These are phyloP conservation scores for Avena atlantica DNA, from an alignment of 176 grass and related monocot genomes.

Conservation along the genomic window DNA sequence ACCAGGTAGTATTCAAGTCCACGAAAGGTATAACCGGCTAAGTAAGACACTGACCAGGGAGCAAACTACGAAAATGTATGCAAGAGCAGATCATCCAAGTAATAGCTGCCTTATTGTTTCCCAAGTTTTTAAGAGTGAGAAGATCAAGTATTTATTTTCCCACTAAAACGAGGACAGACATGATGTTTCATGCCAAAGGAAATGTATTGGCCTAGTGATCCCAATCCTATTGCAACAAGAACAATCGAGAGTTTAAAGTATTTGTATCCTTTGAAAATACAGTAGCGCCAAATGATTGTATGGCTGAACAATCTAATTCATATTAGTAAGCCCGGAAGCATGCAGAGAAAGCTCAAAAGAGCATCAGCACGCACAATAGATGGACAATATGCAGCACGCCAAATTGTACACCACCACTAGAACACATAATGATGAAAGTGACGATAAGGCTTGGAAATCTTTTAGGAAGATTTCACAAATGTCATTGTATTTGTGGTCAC, in stretches of 20 bases:
- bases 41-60: not conserved
- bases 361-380: not conserved
- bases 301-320: not conserved
- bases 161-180: not conserved
- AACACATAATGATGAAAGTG: not conserved
- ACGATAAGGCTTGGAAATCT: not conserved
- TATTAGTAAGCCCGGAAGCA: not conserved
- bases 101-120: not conserved
- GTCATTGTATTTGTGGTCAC: not conserved
- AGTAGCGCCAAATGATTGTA: not conserved
- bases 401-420: not conserved
- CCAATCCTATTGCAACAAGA: not conserved
- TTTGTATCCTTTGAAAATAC: not conserved
- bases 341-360: constrained; percentile 1
- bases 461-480: not conserved
- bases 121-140: not conserved
- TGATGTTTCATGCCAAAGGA: not conserved
- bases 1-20: not conserved
- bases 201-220: not conserved
- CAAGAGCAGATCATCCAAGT: not conserved
- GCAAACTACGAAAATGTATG: not conserved
- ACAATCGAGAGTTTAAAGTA: not conserved
- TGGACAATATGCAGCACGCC: not conserved
- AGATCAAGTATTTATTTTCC: not conserved
- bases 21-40: not conserved